phyloP scores from a whole-genome alignment of 768 basidiomycete genomes.

The Psilocybe tampanensis region DNA sequence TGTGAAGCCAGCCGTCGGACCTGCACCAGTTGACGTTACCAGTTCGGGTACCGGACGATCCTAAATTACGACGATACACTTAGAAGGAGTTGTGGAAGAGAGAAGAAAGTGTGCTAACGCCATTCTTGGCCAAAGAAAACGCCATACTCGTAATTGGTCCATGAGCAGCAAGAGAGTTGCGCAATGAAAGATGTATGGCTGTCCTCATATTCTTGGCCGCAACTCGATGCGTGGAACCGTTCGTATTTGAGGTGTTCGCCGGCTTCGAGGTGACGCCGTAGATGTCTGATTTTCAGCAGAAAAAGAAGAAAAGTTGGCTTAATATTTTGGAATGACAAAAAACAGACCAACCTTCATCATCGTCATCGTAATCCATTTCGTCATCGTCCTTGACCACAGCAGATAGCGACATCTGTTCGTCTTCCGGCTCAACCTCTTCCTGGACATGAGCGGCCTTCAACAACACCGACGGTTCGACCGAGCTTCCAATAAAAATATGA shows the following conservation, averaged over 20 bases:
- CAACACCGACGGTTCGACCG: constrained; percentile 79
- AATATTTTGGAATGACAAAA: background rate
- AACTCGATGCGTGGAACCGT: constrained; percentile 34
- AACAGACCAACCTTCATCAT: constrained; percentile 60
- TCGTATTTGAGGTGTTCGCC: constrained; percentile 35
- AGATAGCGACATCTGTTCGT: constrained; percentile 38
- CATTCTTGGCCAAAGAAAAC: constrained; percentile 72
- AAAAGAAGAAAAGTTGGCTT: background rate
- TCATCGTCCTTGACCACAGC: constrained; percentile 55
- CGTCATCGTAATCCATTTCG: constrained; percentile 81
- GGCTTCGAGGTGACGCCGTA: constrained; percentile 47
- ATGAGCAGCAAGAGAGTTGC: constrained; percentile 72
- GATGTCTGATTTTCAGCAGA: constrained; percentile 34
- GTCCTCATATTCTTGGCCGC: constrained; percentile 51
- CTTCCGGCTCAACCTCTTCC: constrained; percentile 55
- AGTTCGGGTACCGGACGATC: constrained; percentile 79
- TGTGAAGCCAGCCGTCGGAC: constrained; percentile 76
- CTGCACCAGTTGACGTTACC: constrained; percentile 85
- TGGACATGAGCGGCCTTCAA: constrained; percentile 67
- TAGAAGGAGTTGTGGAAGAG: background rate
- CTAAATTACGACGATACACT: constrained; percentile 40
- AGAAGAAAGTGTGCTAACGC: constrained; percentile 58
- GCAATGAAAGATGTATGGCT: constrained; percentile 69
- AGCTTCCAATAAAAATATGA: constrained; percentile 78
- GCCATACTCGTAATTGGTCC: constrained; percentile 79